Evolutionary conservation across 345 rosid species (phyloP).

Genomic region (Hibiscus tridactylites): DNA sequence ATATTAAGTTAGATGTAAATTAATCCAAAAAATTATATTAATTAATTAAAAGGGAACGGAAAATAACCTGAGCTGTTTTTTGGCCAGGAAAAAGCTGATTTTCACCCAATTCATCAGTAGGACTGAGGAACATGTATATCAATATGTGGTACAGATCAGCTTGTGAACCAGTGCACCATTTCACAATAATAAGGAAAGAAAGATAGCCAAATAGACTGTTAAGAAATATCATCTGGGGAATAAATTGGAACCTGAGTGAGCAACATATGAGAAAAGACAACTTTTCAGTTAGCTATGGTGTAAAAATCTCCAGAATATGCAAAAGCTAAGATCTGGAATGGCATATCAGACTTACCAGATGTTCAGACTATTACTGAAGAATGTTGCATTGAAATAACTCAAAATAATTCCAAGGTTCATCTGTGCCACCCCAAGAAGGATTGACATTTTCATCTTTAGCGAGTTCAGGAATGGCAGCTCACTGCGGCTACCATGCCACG

Average conservation of each 20-base stretch:
- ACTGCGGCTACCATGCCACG: conserved; percentile 84
- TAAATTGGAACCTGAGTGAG: conserved; percentile 90
- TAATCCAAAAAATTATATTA: background rate
- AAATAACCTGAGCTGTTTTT: conserved; percentile 61
- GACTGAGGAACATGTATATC: conserved; percentile 98
- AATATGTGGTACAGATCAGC: conserved; percentile 85
- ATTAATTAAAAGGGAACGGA: background rate
- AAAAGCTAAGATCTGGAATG: conserved; percentile 7
- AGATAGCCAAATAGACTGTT: conserved; percentile 92
- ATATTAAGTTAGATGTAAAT: background rate
- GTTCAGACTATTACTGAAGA: conserved; percentile 54
- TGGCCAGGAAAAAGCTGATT: conserved; percentile 81
- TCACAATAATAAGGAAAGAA: conserved; percentile 68
- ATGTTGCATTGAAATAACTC: conserved; percentile 82
- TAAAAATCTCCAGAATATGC: conserved; percentile 1
- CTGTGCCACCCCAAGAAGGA: conserved; percentile 90
- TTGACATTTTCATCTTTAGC: conserved; percentile 98
- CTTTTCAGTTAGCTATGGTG: background rate
- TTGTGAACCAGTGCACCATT: conserved; percentile 91
- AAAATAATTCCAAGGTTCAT: conserved; percentile 95
- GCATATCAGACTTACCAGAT: conserved; percentile 45
- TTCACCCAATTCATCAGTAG: conserved; percentile 84
- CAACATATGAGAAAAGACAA: conserved; percentile 9
- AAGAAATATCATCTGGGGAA: conserved; percentile 90
- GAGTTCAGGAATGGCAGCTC: conserved; percentile 94